phyloP scores from a whole-genome alignment of 768 basidiomycete species.

The Termitomyces heimii region DNA sequence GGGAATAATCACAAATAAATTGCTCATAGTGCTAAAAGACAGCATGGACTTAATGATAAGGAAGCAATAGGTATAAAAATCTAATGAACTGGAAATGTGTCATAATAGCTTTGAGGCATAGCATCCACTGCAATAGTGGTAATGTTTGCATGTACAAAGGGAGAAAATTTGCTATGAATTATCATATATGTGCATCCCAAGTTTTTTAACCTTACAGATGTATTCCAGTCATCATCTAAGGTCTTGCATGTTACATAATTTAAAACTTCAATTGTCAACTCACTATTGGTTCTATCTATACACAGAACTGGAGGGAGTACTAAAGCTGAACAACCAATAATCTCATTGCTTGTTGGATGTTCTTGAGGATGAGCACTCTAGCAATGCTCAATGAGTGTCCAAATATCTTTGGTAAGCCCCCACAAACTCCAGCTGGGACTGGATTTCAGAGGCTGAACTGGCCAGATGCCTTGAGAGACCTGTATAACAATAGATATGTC shows the following conservation, averaged over 20 bases:
- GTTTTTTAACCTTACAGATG: background rate
- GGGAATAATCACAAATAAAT: too few relatives aligned
- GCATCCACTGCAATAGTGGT: too few relatives aligned
- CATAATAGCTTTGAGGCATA: too few relatives aligned
- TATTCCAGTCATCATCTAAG: background rate
- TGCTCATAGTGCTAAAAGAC: too few relatives aligned
- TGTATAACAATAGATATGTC: background rate
- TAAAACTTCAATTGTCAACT: too few relatives aligned
- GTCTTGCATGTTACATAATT: background rate
- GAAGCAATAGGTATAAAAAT: background rate
- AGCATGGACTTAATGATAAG: background rate
- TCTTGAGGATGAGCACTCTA: background rate
- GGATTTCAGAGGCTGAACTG: background rate
- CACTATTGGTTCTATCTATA: background rate
- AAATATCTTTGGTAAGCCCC: background rate
- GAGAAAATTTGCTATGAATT: too few relatives aligned
- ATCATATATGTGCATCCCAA: background rate
- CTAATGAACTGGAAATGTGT: slow-evolving; percentile 53
- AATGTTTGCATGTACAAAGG: too few relatives aligned
- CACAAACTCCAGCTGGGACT: background rate
- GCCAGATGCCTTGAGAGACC: background rate
- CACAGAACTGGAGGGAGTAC: background rate
- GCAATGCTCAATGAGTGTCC: background rate
- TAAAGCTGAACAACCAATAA: background rate
- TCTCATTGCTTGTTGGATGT: background rate